Conservation (phyloP, 2,329 filamentous ascomycete species). For the Tolypocladium inflatum region DNA sequence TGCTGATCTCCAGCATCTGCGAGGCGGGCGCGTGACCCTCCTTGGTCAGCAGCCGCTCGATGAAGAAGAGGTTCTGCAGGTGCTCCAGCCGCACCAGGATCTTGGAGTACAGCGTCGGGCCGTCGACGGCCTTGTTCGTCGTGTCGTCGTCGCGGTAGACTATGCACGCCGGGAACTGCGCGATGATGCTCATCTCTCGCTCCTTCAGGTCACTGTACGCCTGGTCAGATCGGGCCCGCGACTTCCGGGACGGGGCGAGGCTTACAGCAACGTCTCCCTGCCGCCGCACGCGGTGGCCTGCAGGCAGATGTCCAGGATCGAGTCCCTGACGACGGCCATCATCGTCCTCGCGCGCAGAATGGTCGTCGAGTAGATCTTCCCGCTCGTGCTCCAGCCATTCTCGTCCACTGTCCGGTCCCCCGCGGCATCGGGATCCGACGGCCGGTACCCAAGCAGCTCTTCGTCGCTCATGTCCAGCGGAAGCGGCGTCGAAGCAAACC, state of each 20-base stretch:
- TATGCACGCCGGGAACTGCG: not conserved
- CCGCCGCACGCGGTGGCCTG: not conserved
- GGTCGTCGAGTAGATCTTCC: not conserved
- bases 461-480: not conserved
- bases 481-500: not conserved
- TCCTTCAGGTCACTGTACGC: not conserved
- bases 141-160: not conserved
- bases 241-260: not conserved
- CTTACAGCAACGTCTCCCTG: not conserved
- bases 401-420: not conserved
- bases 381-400: not conserved
- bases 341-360: not conserved
- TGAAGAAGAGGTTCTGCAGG: constrained; percentile 46
- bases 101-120: constrained; percentile 26
- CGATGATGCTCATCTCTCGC: not conserved
- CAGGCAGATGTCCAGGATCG: not conserved
- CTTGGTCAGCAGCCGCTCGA: constrained; percentile 45
- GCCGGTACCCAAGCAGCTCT: not conserved
- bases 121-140: not conserved
- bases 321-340: not conserved
- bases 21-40: constrained; percentile 20
- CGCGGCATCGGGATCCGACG: not conserved
- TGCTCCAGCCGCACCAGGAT: constrained; percentile 38
- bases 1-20: constrained; percentile 32
- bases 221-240: not conserved